Evolutionary conservation across 768 basidiomycete genomes (phyloP).

Genomic region (Russula sp.): DNA sequence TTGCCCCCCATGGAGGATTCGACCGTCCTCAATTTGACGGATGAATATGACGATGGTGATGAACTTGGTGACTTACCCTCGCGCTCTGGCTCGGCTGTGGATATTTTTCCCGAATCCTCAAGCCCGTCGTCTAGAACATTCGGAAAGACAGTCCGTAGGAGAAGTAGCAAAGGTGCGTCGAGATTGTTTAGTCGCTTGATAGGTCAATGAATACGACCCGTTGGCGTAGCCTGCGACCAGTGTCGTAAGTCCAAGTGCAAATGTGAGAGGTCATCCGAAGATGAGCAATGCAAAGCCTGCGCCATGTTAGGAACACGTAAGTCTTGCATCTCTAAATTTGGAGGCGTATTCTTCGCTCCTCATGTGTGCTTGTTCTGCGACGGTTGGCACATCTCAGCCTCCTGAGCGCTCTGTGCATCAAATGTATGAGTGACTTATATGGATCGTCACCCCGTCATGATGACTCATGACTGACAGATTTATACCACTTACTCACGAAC

Average conservation of each 20-base stretch:
- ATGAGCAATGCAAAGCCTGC: slow-evolving; percentile 72
- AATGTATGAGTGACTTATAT: neutral
- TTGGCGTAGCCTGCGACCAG: slow-evolving; percentile 67
- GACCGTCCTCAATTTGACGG: slow-evolving; percentile 42
- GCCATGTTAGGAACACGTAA: slow-evolving; percentile 64
- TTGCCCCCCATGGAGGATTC: slow-evolving; percentile 21
- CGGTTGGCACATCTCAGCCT: slow-evolving; percentile 2
- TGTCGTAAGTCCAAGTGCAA: slow-evolving; percentile 75
- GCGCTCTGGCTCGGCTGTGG: slow-evolving; percentile 23
- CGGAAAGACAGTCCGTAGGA: slow-evolving; percentile 55
- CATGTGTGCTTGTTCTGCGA: neutral
- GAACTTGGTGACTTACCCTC: slow-evolving; percentile 47
- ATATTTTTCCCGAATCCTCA: slow-evolving; percentile 24
- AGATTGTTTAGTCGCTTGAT: neutral
- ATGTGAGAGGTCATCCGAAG: slow-evolving; percentile 61
- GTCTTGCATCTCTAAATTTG: slow-evolving; percentile 24
- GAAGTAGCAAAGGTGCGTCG: slow-evolving; percentile 67
- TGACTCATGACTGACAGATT: slow-evolving; percentile 17
- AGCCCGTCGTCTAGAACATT: slow-evolving; percentile 25
- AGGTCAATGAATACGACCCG: neutral
- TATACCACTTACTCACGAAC: neutral
- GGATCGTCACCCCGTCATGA: neutral
- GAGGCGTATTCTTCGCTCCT: neutral
- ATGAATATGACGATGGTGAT: slow-evolving; percentile 58
- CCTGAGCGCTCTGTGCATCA: neutral